Evolutionary conservation across 306 rosid species (phyloP), one percentile per base, ranked within the genome.

Genomic region (Pueraria montana): DNA sequence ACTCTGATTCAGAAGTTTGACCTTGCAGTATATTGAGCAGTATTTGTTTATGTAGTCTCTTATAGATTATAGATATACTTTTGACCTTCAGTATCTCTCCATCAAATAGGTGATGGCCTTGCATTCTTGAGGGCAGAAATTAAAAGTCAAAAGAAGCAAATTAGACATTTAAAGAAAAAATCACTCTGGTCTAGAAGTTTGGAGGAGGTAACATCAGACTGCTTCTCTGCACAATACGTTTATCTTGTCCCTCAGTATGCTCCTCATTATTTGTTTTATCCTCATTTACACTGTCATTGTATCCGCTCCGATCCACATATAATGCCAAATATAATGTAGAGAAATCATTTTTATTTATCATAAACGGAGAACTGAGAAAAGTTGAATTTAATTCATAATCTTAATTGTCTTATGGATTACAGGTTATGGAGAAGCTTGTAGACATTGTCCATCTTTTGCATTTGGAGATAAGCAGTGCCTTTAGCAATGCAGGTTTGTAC

Each of bases 161-260:
- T 93, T 45, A 91, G 88, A 79, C 79, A 76, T 70, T 87, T 93
- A 76, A 94, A 90, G 93, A 94, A 92, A 83, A 94, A 90, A 76
- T 91, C 98, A 24, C 97, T 94, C 59, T 94, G 97, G 98, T 88
- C 91, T 68, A 88, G 90, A 86, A 90, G 92, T 87, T 77, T 91
- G 85, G 98, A 94, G 87, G 98, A 94, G 98, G 98, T 94, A 91
- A 87, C 69, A 75, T 76, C 53, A 59, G 45, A 80, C 69, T 27
- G 61, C 76, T 76, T 16, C 77, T 56, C 36, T 69, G 34, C 36
- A 3, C 80, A 85, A 75, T 55, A 11, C 75, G 76, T 77, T 83
- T 72, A 18, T 84, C 75, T 65, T 77, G 72, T 64, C 77, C n/a
- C 42, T 11, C 16, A n/a, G 9, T 74, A 17, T 84, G 32, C 66